Evolutionary conservation across 2,329 filamentous ascomycete genomes (phyloP).

Genomic region (Trichophyton equinum): DNA sequence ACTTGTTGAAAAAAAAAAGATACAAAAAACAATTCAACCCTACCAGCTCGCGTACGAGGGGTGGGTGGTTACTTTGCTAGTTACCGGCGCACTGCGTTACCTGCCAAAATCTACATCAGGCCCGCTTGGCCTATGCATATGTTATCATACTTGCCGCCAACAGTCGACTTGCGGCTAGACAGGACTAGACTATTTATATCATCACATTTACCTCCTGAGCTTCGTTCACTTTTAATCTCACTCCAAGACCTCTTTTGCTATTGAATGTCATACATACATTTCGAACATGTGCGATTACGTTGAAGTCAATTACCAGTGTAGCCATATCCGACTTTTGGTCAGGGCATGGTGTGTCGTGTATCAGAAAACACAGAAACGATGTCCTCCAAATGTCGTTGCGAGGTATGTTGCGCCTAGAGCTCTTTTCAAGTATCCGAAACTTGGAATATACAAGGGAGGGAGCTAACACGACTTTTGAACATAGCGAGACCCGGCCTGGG

Average conservation of each 20-base stretch:
- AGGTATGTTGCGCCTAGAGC: constrained; percentile 23
- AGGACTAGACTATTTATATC: constrained; percentile 3
- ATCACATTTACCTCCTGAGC: not conserved
- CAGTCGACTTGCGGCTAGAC: not conserved
- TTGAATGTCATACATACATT: not conserved
- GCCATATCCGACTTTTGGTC: constrained; percentile 44
- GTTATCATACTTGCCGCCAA: constrained; percentile 1
- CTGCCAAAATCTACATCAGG: not conserved
- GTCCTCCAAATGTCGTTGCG: constrained; percentile 43
- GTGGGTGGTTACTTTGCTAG: not conserved
- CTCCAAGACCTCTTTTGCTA: not conserved
- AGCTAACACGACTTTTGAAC: not conserved
- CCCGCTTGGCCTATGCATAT: constrained; percentile 1
- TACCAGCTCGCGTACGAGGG: constrained; percentile 2
- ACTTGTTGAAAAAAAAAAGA: not conserved
- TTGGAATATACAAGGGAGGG: not conserved
- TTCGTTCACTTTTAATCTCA: not conserved
- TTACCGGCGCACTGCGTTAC: constrained; percentile 2
- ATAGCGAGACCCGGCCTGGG: constrained; percentile 16
- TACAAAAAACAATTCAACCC: constrained; percentile 4
- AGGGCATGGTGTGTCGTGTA: constrained; percentile 42
- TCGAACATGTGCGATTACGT: constrained; percentile 47
- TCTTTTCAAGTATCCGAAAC: not conserved
- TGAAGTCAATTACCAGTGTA: constrained; percentile 45
- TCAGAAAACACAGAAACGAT: constrained; percentile 42